Evolutionary conservation across 148 eudicot genomes (phyloP).

Genomic region (Rhododendron williamsianum): DNA sequence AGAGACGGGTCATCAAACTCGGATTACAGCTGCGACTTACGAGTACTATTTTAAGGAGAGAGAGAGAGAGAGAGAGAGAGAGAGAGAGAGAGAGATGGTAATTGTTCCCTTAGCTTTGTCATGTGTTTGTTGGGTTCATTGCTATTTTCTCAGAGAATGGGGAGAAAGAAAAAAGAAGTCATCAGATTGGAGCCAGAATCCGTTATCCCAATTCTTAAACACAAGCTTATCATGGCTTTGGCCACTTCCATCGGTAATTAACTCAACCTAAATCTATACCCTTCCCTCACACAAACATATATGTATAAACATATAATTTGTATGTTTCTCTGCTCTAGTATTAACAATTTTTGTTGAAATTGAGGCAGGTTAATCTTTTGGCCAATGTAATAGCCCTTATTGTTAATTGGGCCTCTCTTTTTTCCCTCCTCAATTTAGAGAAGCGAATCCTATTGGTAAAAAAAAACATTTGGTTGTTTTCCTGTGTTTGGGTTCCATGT

Average conservation of each 20-base stretch:
- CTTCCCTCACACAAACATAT: no score
- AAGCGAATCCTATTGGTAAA: neutral
- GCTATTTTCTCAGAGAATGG: neutral
- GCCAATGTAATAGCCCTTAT: neutral
- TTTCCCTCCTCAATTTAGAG: neutral
- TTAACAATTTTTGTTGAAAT: neutral
- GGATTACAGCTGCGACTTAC: neutral
- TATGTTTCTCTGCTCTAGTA: neutral
- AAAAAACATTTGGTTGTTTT: neutral
- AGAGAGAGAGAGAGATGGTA: neutral
- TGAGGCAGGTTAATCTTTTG: neutral
- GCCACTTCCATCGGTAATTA: constrained; percentile 62
- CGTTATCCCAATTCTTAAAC: constrained; percentile 71
- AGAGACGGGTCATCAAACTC: constrained; percentile 2
- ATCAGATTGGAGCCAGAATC: constrained; percentile 74
- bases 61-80: neutral
- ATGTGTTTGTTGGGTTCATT: neutral
- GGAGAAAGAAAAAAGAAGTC: constrained; percentile 40
- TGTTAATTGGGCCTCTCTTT: neutral
- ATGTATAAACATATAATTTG: neutral
- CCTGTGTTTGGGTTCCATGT: neutral
- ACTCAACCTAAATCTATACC: neutral
- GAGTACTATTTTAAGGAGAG: neutral
- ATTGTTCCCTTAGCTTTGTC: neutral
- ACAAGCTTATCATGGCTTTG: constrained; percentile 53